These are phyloP conservation scores for Apiospora pterosperma DNA, from an alignment of 2,329 filamentous ascomycete species.

Conservation along the genomic window DNA sequence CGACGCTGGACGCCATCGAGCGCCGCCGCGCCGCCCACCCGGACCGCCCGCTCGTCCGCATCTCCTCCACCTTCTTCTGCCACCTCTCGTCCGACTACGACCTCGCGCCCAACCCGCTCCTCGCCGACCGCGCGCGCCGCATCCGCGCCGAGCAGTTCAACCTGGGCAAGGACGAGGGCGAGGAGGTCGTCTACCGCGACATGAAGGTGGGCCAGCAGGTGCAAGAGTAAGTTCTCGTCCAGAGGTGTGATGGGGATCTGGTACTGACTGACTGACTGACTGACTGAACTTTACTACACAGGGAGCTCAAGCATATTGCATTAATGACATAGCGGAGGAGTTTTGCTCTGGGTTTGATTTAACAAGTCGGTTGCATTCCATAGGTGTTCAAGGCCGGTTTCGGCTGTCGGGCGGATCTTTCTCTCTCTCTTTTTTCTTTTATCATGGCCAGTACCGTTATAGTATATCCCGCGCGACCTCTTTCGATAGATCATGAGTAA, in stretches of 20 bases:
- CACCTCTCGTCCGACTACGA: constrained; percentile 56
- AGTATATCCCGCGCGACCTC: neutral
- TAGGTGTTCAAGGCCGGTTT: neutral
- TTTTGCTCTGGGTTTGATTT: neutral
- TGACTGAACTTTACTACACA: neutral
- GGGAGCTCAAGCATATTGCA: constrained; percentile 5
- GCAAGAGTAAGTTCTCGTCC: constrained; percentile 40
- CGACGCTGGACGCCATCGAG: constrained; percentile 46
- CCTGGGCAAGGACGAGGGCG: constrained; percentile 51
- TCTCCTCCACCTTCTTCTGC: constrained; percentile 61
- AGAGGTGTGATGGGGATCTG: neutral
- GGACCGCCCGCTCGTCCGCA: constrained; percentile 50
- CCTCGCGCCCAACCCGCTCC: constrained; percentile 45
- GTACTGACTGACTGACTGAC: neutral
- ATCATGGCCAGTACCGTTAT: neutral
- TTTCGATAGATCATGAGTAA: neutral
- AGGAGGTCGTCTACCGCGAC: constrained; percentile 41
- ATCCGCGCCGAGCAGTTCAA: constrained; percentile 45
- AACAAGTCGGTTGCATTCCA: neutral
- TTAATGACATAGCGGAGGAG: neutral
- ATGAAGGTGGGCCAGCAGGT: constrained; percentile 61
- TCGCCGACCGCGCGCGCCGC: constrained; percentile 40
- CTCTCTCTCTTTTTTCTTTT: too few relatives aligned
- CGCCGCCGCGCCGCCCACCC: constrained; percentile 37
- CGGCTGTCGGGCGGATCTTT: neutral